Percentiles rank a stretch among this genome's conserved stretches.
Evolutionary conservation across 2,329 filamentous ascomycete genomes (phyloP).

Genomic region (Aaosphaeria pasadenensis): DNA sequence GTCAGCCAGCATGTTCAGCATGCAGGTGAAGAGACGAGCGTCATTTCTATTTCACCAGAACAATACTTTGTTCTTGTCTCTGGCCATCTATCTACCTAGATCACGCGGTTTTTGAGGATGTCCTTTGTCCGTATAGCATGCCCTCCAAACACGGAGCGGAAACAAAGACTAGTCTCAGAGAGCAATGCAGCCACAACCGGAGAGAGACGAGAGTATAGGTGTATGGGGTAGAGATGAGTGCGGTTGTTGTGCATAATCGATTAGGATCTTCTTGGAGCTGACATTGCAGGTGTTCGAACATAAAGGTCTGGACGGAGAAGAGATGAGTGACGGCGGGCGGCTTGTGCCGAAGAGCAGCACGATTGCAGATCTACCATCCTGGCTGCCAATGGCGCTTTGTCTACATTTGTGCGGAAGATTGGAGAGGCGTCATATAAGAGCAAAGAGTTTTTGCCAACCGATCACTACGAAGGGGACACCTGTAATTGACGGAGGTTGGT

Average conservation of each 20-base stretch:
- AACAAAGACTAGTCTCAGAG: constrained; percentile 93
- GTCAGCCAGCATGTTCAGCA: constrained; percentile 55
- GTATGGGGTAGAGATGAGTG: constrained; percentile 10
- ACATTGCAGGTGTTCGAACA: no score
- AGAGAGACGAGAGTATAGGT: constrained; percentile 51
- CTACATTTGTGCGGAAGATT: constrained; percentile 14
- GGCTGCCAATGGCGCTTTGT: constrained; percentile 4
- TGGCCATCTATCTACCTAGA: constrained; percentile 32
- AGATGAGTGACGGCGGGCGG: neutral
- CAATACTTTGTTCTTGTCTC: constrained; percentile 4
- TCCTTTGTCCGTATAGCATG: constrained; percentile 79
- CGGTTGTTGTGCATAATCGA: constrained; percentile 18
- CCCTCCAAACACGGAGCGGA: constrained; percentile 72
- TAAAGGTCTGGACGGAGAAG: no score
- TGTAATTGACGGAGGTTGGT: constrained; percentile 4
- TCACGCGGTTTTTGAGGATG: constrained; percentile 89
- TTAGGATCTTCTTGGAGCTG: constrained; percentile 20
- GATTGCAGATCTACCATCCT: constrained; percentile 1
- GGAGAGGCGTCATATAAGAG: neutral
- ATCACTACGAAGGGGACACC: constrained; percentile 9
- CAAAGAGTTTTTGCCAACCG: constrained; percentile 9
- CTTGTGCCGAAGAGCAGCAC: constrained; percentile 16
- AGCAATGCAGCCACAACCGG: constrained; percentile 77
- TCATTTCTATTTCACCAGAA: constrained; percentile 42
- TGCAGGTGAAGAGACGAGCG: constrained; percentile 56